Percentiles rank a stretch among this genome's conserved stretches.
Evolutionary conservation across 2,329 filamentous ascomycete species (phyloP).

Genomic region (Colletotrichum ledebouriae): DNA sequence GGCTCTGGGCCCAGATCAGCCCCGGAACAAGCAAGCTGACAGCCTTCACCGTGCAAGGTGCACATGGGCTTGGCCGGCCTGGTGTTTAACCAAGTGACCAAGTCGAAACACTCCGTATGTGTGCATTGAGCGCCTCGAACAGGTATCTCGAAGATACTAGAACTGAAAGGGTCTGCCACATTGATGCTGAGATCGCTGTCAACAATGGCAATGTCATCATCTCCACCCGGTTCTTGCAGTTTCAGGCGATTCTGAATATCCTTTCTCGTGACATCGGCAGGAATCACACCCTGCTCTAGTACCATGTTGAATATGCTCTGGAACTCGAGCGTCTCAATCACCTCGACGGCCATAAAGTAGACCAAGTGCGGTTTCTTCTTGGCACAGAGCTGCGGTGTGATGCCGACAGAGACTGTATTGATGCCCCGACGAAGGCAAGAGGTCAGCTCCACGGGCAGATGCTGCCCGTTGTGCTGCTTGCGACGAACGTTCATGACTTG

Average conservation of each 20-base stretch:
- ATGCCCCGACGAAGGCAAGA: constrained; percentile 66
- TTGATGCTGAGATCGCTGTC: constrained; percentile 71
- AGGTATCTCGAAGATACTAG: constrained; percentile 75
- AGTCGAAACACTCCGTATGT: constrained; percentile 92
- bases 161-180: constrained; percentile 76
- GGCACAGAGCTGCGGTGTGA: constrained; percentile 46
- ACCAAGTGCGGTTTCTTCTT: constrained; percentile 47
- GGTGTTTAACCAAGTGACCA: constrained; percentile 82
- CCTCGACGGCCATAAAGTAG: constrained; percentile 79
- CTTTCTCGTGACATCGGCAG: constrained; percentile 63
- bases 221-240: constrained; percentile 50
- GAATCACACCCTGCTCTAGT: constrained; percentile 52
- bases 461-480: constrained; percentile 80
- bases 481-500: constrained; percentile 70
- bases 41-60: constrained; percentile 54
- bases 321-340: constrained; percentile 69
- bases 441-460: constrained; percentile 83
- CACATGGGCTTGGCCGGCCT: constrained; percentile 64
- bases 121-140: constrained; percentile 77
- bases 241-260: constrained; percentile 67
- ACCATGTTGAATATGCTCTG: constrained; percentile 58
- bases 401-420: constrained; percentile 73
- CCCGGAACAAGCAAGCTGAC: constrained; percentile 48
- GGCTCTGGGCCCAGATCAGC: constrained; percentile 56
- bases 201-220: constrained; percentile 75